Evolutionary conservation across 345 rosid species (phyloP), one percentile per base, ranked within the genome.

Genomic region (Brassica incana): DNA sequence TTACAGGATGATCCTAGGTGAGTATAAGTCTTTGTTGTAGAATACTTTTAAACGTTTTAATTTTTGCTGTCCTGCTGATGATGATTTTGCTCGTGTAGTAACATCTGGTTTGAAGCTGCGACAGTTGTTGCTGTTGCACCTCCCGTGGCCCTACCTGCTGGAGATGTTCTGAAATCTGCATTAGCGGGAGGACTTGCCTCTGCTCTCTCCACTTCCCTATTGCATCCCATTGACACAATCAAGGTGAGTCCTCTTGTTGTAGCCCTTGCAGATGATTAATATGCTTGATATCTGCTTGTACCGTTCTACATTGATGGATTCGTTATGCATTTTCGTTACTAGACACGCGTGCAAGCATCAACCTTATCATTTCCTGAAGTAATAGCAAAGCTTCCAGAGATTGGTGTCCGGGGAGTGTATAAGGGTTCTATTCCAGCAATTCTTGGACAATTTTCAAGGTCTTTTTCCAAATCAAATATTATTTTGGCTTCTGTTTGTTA

Each of bases 261-360:
- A 15, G 20, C 81, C 40, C 11, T 8, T 52, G 77, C 50, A 68
- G 59, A 30, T 67, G 69, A 23, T 29, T 29, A 29, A 62, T 73
- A 50, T 59, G 20, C 3, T 25, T 40, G 8, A 18, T 45, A 69
- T 60, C 58, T 62, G 25, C 70, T 61, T 7, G 1, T 60, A 15
- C 63, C 48, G 11, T 67, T 76, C 77, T 64, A n/a, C 69, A 59
- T 59, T 81, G 75, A 81, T n/a, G 12, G 36, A 12, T 40, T 80
- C 61, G 14, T 36, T 69, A n/a, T 74, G 29, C 52, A 6, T 77
- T 73, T 78, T 69, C 23, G 11, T 61, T 78, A 27, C 65, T 84
- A 95, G 99, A 95, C 99, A 65, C 93, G 96, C 65, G 97, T 95
- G 76, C 99, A 95, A 85, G 99, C 98, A 69, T 95, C 99, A 72